Evolutionary conservation across 2,329 filamentous ascomycete species (phyloP), one percentile per base, ranked within the genome.

Genomic region (Penicillium sp.): DNA sequence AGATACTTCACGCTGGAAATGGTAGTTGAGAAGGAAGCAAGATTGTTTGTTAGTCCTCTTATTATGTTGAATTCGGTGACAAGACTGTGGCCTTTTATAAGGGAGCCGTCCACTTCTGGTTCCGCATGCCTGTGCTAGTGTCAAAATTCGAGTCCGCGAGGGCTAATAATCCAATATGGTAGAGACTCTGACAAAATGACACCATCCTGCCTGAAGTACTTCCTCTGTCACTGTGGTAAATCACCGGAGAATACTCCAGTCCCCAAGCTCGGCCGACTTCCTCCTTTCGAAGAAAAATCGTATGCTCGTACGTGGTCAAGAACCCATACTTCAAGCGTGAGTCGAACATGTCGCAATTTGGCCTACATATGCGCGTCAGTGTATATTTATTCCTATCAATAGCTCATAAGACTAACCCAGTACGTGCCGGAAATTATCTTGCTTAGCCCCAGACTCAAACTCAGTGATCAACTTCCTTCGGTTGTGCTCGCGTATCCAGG

Each of bases 91-190:
- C 11, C 37, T 18, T 22, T 43, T 43, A 43, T 10, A 43, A 5
- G 18, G 14, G 18, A 43, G 24, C 50, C 27, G 50, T 52, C 50
- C 36, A 52, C 37, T 76, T 90, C 4, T 52, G 50, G 35, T 37
- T 52, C 24, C 22, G 19, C 39, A 31, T 53, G 16, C 50, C 24
- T 22, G 50, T 31, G 27, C 27, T 53, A 16, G 36, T 33, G 19
- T 53, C 36, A 16, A 53, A 53, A 40, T 16, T 33, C 22, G 50
- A 33, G 27, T 53, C 36, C 14, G 18, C 4, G 1, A 40, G 50
- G 16, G 24, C 37, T 33, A 53, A 35, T 18, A 41, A 18, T 40
- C 24, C 24, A 41, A 43, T 10, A 53, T 33, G 50, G 24, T 41
- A 53, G 37, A 41, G 11, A 43, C 50, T 33, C 24, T 27, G 24